phyloP scores from a whole-genome alignment of 2,329 filamentous ascomycete species.

The Scedosporium apiospermum region DNA sequence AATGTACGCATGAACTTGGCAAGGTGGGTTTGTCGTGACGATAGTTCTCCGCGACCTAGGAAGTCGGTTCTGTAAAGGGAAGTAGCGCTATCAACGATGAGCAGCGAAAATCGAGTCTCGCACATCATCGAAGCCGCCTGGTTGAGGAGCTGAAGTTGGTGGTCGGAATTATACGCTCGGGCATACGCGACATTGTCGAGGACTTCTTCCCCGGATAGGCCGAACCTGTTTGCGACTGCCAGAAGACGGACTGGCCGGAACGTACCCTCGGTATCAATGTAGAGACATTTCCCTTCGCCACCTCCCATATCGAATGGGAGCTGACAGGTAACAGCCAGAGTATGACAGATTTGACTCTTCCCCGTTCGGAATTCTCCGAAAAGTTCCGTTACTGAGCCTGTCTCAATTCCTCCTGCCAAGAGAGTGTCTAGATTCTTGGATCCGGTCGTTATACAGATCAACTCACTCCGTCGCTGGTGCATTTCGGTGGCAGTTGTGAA shows the following conservation, averaged over 20 bases:
- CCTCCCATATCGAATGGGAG: constrained; percentile 98
- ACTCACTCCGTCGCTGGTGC: constrained; percentile 90
- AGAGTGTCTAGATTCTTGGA: constrained; percentile 96
- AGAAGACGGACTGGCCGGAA: constrained; percentile 87
- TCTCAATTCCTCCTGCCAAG: constrained; percentile 89
- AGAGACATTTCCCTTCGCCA: constrained; percentile 94
- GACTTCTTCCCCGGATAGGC: constrained; percentile 91
- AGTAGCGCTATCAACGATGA: constrained; percentile 93
- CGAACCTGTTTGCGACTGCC: constrained; percentile 87
- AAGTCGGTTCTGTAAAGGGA: constrained; percentile 95
- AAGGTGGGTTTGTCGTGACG: constrained; percentile 80
- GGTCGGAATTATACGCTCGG: constrained; percentile 95
- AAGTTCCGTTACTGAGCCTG: constrained; percentile 93
- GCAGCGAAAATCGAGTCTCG: constrained; percentile 90
- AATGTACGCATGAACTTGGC: constrained; percentile 83
- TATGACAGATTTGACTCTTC: constrained; percentile 98
- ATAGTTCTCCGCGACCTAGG: constrained; percentile 89
- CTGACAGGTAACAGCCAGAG: constrained; percentile 95
- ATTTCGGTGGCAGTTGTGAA: constrained; percentile 99
- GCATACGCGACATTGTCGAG: constrained; percentile 98
- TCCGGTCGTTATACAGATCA: constrained; percentile 96
- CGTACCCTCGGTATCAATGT: constrained; percentile 97
- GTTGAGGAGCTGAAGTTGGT: constrained; percentile 89
- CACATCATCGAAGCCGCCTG: constrained; percentile 99
- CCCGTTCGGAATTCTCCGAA: constrained; percentile 97